Evolutionary conservation across 306 rosid species (phyloP).

Genomic region (Cotoneaster glaucophyllus): DNA sequence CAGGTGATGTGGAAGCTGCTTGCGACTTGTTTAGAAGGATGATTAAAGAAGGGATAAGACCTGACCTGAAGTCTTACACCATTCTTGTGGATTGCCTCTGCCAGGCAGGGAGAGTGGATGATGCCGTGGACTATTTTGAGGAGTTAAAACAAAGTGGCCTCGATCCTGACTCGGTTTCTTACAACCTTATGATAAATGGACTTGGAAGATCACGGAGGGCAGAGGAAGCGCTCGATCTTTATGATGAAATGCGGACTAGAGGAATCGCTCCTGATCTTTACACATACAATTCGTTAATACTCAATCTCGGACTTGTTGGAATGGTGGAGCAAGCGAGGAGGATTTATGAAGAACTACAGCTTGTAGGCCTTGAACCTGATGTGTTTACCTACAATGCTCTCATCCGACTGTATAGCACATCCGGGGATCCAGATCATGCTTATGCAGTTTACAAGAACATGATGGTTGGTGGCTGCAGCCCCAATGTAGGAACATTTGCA

Average conservation of each 20-base stretch:
- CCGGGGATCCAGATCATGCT: conserved; percentile 67
- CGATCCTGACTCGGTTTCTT: conserved; percentile 66
- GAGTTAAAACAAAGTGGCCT: conserved; percentile 75
- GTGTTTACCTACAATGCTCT: conserved; percentile 95
- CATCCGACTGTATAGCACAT: conserved; percentile 67
- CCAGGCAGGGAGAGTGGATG: conserved; percentile 65
- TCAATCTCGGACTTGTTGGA: conserved; percentile 74
- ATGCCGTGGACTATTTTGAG: conserved; percentile 64
- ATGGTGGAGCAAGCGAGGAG: conserved; percentile 70
- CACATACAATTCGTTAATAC: conserved; percentile 74
- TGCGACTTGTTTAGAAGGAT: conserved; percentile 59
- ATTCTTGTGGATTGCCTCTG: conserved; percentile 77
- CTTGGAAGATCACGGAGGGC: conserved; percentile 66
- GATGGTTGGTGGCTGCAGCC: conserved; percentile 87
- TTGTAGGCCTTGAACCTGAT: conserved; percentile 71
- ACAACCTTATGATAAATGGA: conserved; percentile 72
- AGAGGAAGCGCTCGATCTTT: conserved; percentile 66
- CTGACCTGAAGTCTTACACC: conserved; percentile 81
- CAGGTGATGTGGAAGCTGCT: conserved; percentile 60
- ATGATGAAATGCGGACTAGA: conserved; percentile 62
- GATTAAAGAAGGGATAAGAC: conserved; percentile 80
- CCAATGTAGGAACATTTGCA: conserved; percentile 64
- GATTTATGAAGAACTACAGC: conserved; percentile 70
- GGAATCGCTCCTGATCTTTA: conserved; percentile 74
- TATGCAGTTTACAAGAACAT: conserved; percentile 73